Evolutionary conservation across 805 yeast species (phyloP).

Genomic region (Metschnikowia lunata): DNA sequence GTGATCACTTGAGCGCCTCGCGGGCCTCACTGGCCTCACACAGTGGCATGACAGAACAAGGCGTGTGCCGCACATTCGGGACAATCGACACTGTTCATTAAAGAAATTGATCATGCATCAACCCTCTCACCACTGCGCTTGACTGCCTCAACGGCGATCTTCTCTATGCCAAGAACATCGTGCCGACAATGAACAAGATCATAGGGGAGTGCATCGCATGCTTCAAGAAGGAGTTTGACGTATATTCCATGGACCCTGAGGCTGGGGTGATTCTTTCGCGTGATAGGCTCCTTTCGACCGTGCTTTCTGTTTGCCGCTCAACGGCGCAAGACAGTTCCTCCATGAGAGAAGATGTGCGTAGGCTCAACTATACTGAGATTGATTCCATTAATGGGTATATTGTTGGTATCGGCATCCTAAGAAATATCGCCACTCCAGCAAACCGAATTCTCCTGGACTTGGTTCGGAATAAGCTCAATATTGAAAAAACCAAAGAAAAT

Average conservation of each 20-base stretch:
- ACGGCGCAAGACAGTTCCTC: conserved; percentile 62
- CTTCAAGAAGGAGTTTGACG: conserved; percentile 29
- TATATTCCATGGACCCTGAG: conserved; percentile 26
- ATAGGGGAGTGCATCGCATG: conserved; percentile 45
- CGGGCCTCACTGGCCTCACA: no score
- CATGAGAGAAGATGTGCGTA: conserved; percentile 64
- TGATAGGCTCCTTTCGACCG: conserved; percentile 35
- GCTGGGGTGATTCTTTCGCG: conserved; percentile 28
- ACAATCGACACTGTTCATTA: no score
- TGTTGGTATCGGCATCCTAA: conserved; percentile 47
- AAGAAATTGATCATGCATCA: no score
- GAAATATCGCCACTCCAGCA: conserved; percentile 40
- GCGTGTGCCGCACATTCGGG: no score
- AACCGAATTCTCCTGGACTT: conserved; percentile 45
- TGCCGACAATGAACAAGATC: conserved; percentile 35
- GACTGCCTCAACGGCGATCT: conserved; percentile 79
- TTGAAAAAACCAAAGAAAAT: conserved; percentile 27
- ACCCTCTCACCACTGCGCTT: conserved; percentile 74
- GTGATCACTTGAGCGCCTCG: no score
- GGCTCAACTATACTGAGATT: conserved; percentile 64
- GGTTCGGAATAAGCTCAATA: conserved; percentile 37
- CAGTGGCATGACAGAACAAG: no score
- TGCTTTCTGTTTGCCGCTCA: conserved; percentile 24
- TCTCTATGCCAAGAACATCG: conserved; percentile 32
- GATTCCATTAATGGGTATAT: conserved; percentile 82